phyloP scores from a whole-genome alignment of 345 rosid genomes.

The Arabidopsis suecica region DNA sequence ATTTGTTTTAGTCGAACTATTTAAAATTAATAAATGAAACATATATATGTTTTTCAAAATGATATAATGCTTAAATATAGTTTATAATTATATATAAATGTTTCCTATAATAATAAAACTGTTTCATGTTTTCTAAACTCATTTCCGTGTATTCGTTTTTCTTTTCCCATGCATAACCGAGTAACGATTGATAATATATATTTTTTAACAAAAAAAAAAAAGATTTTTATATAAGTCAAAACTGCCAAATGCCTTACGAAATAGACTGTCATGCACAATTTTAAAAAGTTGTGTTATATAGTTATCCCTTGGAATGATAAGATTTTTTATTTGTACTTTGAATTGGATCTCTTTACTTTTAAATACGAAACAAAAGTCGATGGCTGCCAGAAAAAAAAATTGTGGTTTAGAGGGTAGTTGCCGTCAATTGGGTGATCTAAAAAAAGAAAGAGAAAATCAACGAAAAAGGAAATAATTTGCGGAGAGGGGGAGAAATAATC shows the following conservation, averaged over 20 bases:
- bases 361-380: background rate
- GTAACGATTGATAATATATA: no score
- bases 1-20: no score
- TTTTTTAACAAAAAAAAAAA: no score
- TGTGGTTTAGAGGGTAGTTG: slow-evolving; percentile 39
- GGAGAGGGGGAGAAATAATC: slow-evolving; percentile 20
- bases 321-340: background rate
- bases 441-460: slow-evolving; percentile 31
- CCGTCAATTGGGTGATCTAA: slow-evolving; percentile 35
- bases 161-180: no score
- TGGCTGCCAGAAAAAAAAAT: slow-evolving; percentile 24
- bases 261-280: background rate
- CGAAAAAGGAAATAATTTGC: slow-evolving; percentile 42
- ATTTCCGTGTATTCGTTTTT: no score
- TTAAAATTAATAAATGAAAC: no score
- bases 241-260: background rate
- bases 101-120: no score
- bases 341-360: background rate
- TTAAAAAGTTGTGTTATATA: background rate
- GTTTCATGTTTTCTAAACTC: no score
- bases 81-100: no score
- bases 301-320: background rate
- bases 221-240: no score
- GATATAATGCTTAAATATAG: no score
- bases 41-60: no score